Conservation (phyloP, 2,329 filamentous ascomycete genomes). For the Colletotrichum melonis region DNA sequence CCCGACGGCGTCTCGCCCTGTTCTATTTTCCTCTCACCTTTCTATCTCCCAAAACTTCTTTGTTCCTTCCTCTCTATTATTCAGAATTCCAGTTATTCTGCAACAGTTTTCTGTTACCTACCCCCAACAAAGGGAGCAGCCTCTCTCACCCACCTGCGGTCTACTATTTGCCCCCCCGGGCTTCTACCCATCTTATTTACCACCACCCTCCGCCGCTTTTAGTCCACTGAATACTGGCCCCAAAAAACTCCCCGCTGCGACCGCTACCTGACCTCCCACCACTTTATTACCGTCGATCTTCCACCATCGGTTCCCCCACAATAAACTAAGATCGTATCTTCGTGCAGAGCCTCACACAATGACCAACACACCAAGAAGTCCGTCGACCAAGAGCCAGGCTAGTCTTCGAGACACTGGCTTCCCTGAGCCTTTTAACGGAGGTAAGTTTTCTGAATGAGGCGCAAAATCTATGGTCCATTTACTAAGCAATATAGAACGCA, state of each 20-base stretch:
- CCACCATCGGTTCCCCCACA: constrained; percentile 8
- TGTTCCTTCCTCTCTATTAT: neutral
- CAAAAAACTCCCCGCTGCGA: constrained; percentile 1
- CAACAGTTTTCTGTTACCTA: neutral
- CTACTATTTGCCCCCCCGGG: neutral
- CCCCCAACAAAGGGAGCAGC: constrained; percentile 14
- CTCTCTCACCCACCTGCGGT: neutral
- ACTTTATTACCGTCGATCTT: neutral
- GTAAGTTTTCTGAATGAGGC: constrained; percentile 46
- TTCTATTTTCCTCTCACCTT: constrained; percentile 5
- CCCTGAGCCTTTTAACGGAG: constrained; percentile 60
- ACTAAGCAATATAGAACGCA: constrained; percentile 52
- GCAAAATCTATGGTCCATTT: neutral
- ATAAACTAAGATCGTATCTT: constrained; percentile 27
- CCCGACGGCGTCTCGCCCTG: constrained; percentile 19
- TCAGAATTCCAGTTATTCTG: constrained; percentile 14
- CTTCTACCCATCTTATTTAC: constrained; percentile 6
- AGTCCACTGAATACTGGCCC: constrained; percentile 21
- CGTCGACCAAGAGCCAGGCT: constrained; percentile 31
- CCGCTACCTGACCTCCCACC: neutral
- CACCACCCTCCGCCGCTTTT: neutral
- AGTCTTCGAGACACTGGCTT: constrained; percentile 58
- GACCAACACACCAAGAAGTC: constrained; percentile 27
- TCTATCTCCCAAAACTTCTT: constrained; percentile 13
- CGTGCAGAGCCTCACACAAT: constrained; percentile 29